Conservation (phyloP, 2,329 filamentous ascomycete species). For the Neospermospora avenae region DNA sequence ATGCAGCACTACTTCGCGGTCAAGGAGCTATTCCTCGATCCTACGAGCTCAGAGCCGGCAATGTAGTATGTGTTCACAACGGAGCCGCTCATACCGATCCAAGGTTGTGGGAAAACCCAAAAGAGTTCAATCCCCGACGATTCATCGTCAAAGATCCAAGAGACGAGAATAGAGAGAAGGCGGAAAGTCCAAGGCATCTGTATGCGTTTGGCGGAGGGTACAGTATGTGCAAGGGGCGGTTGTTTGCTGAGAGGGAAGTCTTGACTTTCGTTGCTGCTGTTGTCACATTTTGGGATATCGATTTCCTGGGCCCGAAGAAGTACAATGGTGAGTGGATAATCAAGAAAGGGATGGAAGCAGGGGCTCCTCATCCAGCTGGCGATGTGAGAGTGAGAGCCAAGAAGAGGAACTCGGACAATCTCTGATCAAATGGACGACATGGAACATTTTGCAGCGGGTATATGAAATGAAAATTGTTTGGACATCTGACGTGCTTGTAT, state of each 20-base stretch:
- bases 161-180: too few relatives aligned
- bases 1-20: too few relatives aligned
- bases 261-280: neutral
- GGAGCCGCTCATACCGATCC: neutral
- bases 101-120: neutral
- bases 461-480: too few relatives aligned
- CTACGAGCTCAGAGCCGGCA: neutral
- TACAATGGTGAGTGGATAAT: too few relatives aligned
- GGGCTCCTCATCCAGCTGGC: too few relatives aligned
- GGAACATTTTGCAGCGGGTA: too few relatives aligned
- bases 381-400: too few relatives aligned
- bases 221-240: neutral
- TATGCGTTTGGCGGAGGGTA: neutral
- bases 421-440: too few relatives aligned
- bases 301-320: neutral
- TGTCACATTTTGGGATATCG: neutral
- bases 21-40: neutral
- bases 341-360: too few relatives aligned
- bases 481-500: too few relatives aligned
- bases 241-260: conserved; percentile 1
- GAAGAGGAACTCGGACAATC: too few relatives aligned
- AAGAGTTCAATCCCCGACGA: neutral
- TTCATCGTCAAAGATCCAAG: neutral
- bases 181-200: neutral
- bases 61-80: too few relatives aligned